phyloP scores from a whole-genome alignment of 1,139 yeast species.

The Yamadazyma membranifaciens region DNA sequence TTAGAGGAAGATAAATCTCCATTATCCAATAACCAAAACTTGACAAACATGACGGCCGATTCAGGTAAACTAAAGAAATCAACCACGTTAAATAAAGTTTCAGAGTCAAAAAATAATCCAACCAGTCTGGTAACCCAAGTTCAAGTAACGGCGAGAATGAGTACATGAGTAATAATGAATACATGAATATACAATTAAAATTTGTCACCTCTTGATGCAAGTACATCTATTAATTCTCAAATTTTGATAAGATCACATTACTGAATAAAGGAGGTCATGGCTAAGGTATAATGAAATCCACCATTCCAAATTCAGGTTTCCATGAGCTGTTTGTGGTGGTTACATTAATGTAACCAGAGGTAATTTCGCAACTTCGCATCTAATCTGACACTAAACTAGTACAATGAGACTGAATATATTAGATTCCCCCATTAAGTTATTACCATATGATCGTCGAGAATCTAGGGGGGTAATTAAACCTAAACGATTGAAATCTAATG shows the following conservation, averaged over 20 bases:
- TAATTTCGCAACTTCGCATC: too few relatives aligned
- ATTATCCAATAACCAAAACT: conserved; percentile 26
- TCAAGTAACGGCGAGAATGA: conserved; percentile 47
- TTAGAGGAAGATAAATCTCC: conserved; percentile 23
- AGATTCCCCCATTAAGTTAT: conserved; percentile 3
- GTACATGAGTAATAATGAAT: too few relatives aligned
- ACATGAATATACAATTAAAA: too few relatives aligned
- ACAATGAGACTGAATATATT: background rate
- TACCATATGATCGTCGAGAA: conserved; percentile 6
- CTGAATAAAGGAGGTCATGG: too few relatives aligned
- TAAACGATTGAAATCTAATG: conserved; percentile 2
- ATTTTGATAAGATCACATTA: too few relatives aligned
- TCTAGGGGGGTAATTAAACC: conserved; percentile 14
- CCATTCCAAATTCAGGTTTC: too few relatives aligned
- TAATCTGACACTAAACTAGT: background rate
- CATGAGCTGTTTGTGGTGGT: too few relatives aligned
- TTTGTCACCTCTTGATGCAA: too few relatives aligned
- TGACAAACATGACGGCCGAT: conserved; percentile 20
- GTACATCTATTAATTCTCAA: too few relatives aligned
- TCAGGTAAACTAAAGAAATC: conserved; percentile 23
- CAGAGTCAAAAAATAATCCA: conserved; percentile 33
- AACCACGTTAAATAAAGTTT: conserved; percentile 31
- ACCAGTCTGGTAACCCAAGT: conserved; percentile 46
- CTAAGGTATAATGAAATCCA: too few relatives aligned
- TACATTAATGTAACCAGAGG: too few relatives aligned